Evolutionary conservation across 306 rosid species (phyloP).

Genomic region (Canavalia ensiformis): DNA sequence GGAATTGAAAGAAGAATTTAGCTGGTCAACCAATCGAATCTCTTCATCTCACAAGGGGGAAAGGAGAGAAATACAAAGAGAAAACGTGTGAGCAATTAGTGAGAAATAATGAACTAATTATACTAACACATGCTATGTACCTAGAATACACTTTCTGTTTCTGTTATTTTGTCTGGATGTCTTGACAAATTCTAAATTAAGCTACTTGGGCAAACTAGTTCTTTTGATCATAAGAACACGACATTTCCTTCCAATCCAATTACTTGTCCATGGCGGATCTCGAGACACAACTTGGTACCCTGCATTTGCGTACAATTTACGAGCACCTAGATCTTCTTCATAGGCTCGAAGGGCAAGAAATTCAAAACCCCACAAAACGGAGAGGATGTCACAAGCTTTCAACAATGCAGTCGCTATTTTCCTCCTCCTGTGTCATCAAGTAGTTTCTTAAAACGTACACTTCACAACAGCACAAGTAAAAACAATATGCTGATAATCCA

Average conservation of each 20-base stretch:
- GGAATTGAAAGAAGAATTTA: not conserved
- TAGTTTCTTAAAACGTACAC: constrained; percentile 6
- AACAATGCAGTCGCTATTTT: constrained; percentile 74
- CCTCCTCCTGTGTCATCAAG: constrained; percentile 67
- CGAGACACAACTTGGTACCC: constrained; percentile 74
- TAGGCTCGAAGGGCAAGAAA: constrained; percentile 82
- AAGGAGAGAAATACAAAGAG: not conserved
- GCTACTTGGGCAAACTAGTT: constrained; percentile 38
- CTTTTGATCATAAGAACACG: constrained; percentile 81
- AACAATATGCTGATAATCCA: not conserved
- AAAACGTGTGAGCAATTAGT: not conserved
- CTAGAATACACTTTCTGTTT: constrained; percentile 6
- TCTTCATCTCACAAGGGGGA: not conserved
- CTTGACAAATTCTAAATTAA: not conserved
- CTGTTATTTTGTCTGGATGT: constrained; percentile 15
- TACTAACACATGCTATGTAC: constrained; percentile 32
- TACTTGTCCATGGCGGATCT: constrained; percentile 81
- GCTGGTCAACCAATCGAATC: not conserved
- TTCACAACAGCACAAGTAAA: constrained; percentile 1
- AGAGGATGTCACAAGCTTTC: constrained; percentile 73
- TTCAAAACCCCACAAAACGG: constrained; percentile 72
- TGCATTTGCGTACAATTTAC: constrained; percentile 74
- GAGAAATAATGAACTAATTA: constrained; percentile 40
- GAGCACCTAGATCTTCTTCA: constrained; percentile 86
- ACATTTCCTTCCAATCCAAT: constrained; percentile 90